A percentile compares a stretch with the other conserved stretches of the same genome.
These are phyloP conservation scores for Rubia occidens DNA, from an alignment of 305 asterid genomes.

Conservation along the genomic window DNA sequence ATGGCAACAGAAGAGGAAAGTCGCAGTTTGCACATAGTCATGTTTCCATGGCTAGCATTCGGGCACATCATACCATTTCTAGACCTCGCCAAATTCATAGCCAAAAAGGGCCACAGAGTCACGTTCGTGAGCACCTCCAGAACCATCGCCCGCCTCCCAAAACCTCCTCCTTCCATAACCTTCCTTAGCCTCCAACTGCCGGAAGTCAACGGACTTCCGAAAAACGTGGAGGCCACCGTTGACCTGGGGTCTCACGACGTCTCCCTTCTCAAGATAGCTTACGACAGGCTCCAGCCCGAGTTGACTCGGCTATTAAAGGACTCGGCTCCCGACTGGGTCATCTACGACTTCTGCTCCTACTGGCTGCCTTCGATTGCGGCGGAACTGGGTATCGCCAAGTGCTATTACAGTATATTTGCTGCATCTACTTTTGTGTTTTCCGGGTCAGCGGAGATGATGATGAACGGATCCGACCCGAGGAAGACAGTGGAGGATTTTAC, in stretches of 20 bases:
- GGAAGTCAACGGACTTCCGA: conserved; percentile 12
- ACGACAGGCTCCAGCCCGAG: conserved; percentile 20
- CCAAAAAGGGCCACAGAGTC: conserved; percentile 23
- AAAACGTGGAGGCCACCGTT: conserved; percentile 24
- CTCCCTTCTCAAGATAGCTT: conserved; percentile 22
- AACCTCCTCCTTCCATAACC: conserved; percentile 17
- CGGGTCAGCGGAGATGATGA: neutral
- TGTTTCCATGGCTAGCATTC: conserved; percentile 37
- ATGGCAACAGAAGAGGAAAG: too few species aligned
- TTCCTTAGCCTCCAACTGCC: conserved; percentile 20
- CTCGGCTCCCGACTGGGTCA: conserved; percentile 23
- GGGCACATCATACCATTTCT: conserved; percentile 30
- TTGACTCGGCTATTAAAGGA: conserved; percentile 16
- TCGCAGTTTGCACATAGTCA: neutral
- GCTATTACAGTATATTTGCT: neutral
- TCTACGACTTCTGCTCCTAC: conserved; percentile 22
- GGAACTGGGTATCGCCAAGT: neutral
- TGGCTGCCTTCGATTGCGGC: conserved; percentile 18
- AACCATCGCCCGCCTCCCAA: conserved; percentile 27
- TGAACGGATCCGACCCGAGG: neutral
- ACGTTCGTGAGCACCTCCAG: conserved; percentile 25
- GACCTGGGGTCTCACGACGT: conserved; percentile 21
- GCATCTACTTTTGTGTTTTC: neutral
- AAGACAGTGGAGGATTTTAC: neutral
- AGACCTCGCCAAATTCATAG: conserved; percentile 25